Evolutionary conservation across 345 rosid species (phyloP), one percentile per base, ranked within the genome.

Genomic region (Geranium brycei): DNA sequence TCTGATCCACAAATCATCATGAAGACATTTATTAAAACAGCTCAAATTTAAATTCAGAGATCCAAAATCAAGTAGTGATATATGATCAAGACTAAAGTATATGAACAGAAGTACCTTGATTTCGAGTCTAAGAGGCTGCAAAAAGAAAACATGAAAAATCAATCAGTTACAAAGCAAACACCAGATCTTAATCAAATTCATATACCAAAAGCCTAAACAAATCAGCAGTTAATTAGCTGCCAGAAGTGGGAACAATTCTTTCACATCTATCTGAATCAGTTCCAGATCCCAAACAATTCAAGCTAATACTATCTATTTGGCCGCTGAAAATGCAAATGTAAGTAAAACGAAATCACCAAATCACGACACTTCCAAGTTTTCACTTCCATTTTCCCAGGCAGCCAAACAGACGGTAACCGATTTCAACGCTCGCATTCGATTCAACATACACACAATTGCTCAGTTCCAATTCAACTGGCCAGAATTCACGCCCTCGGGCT

Each of bases 111-210:
- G 32, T 64, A 81, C 82, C 85, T 81, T 81, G 68, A 81, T 81
- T 72, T 81, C 85, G 30, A 81, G 82, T 73, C 82, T 74, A 80
- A 78, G 85, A 60, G 80, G 82, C 85, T 81, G 80, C 63, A 7
- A 1, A 73, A 5, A 70, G 7, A 70, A 4, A 51, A 53, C 64
- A 12, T 55, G 31, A 58, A 4, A 58, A 15, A 4, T 51, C 56
- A 62, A 17, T 61, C 2, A 57, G 59, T 57, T 17, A 12, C 19
- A n/a, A 57, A 57, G 6, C 63, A 60, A 30, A 31, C 41, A 60
- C 63, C 35, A 35, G 63, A 15, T 59, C 61, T 59, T 19, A 30
- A n/a, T 28, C 47, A 60, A 60, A 60, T 60, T 60, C 63, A 60
- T 14, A n/a, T 4, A 19, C 31, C 12, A 8, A 60, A 31, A 31